phyloP scores from a whole-genome alignment of 2,329 filamentous ascomycete species.

The Botrytis paeoniae region DNA sequence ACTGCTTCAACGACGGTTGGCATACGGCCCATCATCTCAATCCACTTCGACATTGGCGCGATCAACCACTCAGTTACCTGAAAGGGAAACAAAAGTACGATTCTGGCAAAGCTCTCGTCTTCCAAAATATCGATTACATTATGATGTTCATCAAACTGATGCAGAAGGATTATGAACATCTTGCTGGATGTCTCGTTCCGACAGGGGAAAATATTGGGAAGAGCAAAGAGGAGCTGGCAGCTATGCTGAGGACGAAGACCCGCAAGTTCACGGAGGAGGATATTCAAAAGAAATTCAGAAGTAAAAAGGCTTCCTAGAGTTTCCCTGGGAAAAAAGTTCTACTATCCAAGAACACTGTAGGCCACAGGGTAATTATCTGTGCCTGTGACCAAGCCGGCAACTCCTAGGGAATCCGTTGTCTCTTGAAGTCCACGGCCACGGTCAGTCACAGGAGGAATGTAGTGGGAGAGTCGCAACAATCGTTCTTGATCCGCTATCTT shows the following conservation, averaged over 20 bases:
- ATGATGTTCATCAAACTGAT: conserved; percentile 69
- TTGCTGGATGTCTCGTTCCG: conserved; percentile 70
- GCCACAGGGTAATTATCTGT: not conserved
- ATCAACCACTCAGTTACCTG: conserved; percentile 72
- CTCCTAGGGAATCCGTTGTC: not conserved
- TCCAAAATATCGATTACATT: conserved; percentile 78
- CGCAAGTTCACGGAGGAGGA: conserved; percentile 63
- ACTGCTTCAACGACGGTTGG: conserved; percentile 81
- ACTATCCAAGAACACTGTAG: not conserved
- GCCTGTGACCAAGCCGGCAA: not conserved
- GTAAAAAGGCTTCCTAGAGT: conserved; percentile 6
- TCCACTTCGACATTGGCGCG: conserved; percentile 75
- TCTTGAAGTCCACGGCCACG: not conserved
- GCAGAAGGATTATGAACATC: conserved; percentile 66
- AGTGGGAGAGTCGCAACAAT: not conserved
- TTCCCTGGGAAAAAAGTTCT: not conserved
- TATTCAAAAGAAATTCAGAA: conserved; percentile 52
- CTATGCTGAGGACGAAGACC: conserved; percentile 64
- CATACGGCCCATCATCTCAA: conserved; percentile 80
- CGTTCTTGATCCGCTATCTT: not conserved
- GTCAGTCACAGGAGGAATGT: not conserved
- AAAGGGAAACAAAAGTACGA: conserved; percentile 66
- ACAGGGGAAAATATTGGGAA: conserved; percentile 69
- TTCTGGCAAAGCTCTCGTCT: conserved; percentile 67
- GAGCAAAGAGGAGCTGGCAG: conserved; percentile 60